A percentile compares a stretch with the other conserved stretches of the same genome.
Conservation (phyloP, 2,329 filamentous ascomycete genomes). For the Albifimbria verrucaria region DNA sequence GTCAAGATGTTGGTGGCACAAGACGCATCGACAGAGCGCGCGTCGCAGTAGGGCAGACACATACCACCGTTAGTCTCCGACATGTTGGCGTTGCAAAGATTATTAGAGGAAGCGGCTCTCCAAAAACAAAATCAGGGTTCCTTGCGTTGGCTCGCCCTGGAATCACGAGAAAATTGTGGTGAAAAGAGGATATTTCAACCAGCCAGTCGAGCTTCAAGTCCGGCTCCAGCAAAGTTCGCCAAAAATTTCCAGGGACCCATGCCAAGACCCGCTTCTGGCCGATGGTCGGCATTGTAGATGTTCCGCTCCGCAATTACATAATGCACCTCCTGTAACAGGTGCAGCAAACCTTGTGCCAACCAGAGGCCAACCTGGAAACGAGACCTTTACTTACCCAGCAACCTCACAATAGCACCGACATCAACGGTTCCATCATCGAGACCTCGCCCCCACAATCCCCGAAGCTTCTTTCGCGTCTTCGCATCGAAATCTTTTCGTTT, state of each 20-base stretch:
- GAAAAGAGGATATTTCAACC: constrained; percentile 7
- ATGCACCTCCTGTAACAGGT: constrained; percentile 19
- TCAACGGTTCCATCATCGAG: constrained; percentile 21
- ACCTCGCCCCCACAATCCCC: constrained; percentile 11
- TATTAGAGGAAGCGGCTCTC: background rate
- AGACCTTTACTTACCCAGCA: constrained; percentile 32
- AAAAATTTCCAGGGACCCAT: background rate
- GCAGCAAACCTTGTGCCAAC: constrained; percentile 41
- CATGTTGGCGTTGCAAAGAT: constrained; percentile 12
- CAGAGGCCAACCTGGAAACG: constrained; percentile 33
- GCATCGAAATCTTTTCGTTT: constrained; percentile 13
- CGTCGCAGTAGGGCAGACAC: background rate
- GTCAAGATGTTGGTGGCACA: no score
- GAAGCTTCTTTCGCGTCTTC: constrained; percentile 12
- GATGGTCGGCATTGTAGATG: background rate
- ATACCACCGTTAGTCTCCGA: constrained; percentile 23
- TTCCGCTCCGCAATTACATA: constrained; percentile 25
- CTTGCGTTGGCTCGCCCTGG: constrained; percentile 61
- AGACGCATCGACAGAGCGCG: no score
- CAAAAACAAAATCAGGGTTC: constrained; percentile 44
- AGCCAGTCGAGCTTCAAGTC: constrained; percentile 10
- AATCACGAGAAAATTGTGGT: constrained; percentile 7
- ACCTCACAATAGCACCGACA: constrained; percentile 23
- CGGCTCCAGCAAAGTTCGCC: constrained; percentile 9
- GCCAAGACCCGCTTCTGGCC: background rate